A percentile compares a stretch with the other conserved stretches of the same genome.
phyloP scores from a whole-genome alignment of 2,329 filamentous ascomycete species.

The Ilyonectria robusta region DNA sequence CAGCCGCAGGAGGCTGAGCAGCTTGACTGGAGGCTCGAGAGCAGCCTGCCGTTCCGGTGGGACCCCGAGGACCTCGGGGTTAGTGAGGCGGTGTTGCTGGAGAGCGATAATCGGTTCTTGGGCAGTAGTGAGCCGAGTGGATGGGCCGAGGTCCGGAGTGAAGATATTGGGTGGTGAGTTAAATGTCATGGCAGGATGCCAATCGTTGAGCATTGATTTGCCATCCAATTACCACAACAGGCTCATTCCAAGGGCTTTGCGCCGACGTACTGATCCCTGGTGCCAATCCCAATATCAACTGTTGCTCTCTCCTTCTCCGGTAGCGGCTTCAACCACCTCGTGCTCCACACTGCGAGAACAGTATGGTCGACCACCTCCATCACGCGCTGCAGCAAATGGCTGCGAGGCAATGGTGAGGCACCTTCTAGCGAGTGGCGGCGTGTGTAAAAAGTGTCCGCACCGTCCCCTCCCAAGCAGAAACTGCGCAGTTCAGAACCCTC shows the following conservation, averaged over 20 bases:
- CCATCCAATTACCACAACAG: neutral
- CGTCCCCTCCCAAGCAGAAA: no score
- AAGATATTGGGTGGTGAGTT: neutral
- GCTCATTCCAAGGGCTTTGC: neutral
- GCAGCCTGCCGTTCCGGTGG: neutral
- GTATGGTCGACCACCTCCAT: no score
- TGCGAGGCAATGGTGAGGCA: no score
- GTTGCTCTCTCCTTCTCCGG: no score
- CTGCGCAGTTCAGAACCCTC: no score
- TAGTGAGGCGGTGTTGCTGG: neutral
- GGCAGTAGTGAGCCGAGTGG: neutral
- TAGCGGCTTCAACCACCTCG: no score
- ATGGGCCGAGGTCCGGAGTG: neutral
- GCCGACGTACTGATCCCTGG: neutral
- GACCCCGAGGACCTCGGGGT: neutral
- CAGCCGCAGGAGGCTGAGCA: neutral
- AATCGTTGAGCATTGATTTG: neutral
- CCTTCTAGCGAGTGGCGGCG: no score
- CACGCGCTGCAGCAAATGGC: no score
- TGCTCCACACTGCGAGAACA: no score
- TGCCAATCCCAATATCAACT: no score
- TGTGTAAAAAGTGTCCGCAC: no score
- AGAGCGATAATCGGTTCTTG: neutral
- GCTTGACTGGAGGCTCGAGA: neutral
- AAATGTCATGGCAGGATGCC: neutral